Conservation (phyloP, 139 green algal genomes). For the Chlamydomonas incerta region DNA sequence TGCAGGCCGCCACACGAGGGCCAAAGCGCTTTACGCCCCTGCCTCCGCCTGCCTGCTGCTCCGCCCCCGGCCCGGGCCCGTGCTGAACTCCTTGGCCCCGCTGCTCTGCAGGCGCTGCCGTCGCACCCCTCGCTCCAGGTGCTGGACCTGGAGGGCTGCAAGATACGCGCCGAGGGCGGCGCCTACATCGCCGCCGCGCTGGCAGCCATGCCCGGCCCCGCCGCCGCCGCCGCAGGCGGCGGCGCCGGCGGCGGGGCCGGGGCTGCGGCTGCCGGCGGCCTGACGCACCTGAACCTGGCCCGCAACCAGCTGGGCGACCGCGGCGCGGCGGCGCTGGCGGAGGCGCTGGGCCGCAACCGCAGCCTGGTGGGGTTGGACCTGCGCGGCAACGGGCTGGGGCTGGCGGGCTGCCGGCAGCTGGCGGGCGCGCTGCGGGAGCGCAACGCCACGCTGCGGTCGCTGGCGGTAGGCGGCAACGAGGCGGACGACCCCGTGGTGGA, state of each 20-base stretch:
- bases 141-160: slow-evolving; percentile 44
- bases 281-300: slow-evolving; percentile 47
- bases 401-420: slow-evolving; percentile 42
- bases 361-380: slow-evolving; percentile 47
- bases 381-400: slow-evolving; percentile 37
- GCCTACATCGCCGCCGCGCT: slow-evolving; percentile 48
- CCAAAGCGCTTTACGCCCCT: too few species aligned
- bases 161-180: slow-evolving; percentile 55
- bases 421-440: slow-evolving; percentile 34
- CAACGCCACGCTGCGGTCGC: slow-evolving; percentile 27
- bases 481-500: slow-evolving; percentile 31
- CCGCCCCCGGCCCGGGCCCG: too few species aligned
- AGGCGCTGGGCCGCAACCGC: slow-evolving; percentile 40
- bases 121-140: not conserved
- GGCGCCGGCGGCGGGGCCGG: not conserved
- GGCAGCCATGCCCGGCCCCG: not conserved
- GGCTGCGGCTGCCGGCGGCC: not conserved
- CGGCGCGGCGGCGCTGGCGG: slow-evolving; percentile 52
- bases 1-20: too few species aligned
- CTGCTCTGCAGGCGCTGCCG: not conserved
- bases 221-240: too few species aligned
- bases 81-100: too few species aligned
- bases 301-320: slow-evolving; percentile 66
- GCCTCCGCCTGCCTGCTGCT: too few species aligned
- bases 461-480: slow-evolving; percentile 47